Evolutionary conservation across 192 early-diverging fungal species (phyloP).

Genomic region (Linnemannia elongata): DNA sequence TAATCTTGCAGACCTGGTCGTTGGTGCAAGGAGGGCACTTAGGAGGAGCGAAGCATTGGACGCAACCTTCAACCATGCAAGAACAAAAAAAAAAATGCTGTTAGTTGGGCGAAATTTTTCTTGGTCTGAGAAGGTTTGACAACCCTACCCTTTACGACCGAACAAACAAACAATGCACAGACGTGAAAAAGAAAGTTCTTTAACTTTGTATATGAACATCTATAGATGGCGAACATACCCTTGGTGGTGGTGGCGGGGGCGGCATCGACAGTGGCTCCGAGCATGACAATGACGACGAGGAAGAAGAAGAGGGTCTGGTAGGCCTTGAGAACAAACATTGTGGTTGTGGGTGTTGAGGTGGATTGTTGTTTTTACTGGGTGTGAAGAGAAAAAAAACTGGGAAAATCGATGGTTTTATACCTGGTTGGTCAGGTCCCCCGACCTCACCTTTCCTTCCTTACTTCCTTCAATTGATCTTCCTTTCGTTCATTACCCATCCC

Average conservation of each 20-base stretch:
- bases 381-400: neutral
- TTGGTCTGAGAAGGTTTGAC: too few species aligned
- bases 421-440: neutral
- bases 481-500: neutral
- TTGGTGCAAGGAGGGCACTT: neutral
- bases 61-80: neutral
- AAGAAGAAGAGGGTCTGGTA: slow-evolving; percentile 19
- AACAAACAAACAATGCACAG: too few species aligned
- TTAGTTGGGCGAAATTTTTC: neutral
- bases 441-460: neutral
- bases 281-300: slow-evolving; percentile 11
- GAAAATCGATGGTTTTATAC: neutral
- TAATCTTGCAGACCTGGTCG: neutral
- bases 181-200: too few species aligned
- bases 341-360: neutral
- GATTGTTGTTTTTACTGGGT: neutral
- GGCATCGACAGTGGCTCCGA: slow-evolving; percentile 11
- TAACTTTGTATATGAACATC: neutral
- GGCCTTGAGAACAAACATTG: slow-evolving; percentile 14
- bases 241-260: neutral
- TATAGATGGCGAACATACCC: neutral
- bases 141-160: too few species aligned
- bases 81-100: neutral
- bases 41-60: neutral
- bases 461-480: neutral